Evolutionary conservation across 2,329 filamentous ascomycete species (phyloP), one percentile per base, ranked within the genome.

Genomic region (Pyrenophora teres): DNA sequence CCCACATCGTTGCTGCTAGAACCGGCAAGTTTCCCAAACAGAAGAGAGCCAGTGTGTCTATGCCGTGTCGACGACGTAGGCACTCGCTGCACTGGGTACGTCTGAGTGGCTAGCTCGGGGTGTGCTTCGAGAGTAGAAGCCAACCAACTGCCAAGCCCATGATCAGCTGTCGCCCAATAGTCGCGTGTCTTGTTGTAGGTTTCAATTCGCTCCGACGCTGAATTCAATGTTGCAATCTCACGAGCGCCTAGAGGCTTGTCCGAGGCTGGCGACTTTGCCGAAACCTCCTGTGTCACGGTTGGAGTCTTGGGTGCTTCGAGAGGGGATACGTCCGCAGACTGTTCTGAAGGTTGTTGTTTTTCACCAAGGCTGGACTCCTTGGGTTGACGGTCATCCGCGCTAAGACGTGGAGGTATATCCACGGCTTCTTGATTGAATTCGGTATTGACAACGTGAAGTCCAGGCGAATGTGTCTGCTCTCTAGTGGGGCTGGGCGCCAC

Each of bases 221-320:
- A 84, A 13, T 83, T 80, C 42, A 94, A 80, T 7, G 83, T 84
- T 63, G 91, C 80, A 54, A 97, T 96, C 51, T 96, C 88, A 43
- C 86, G 84, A 74, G 95, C 92, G 1, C 78, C 57, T 82, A 80
- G 32, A 83, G 59, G 67, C 44, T 72, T 72, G 35, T 63, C 65
- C 10, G 62, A 57, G 4, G 57, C 60, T 19, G 67, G 62, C n/a
- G 65, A 70, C 21, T 48, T 66, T 3, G 44, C 25, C 15, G 52
- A 43, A 31, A 57, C 37, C 7, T 65, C 67, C 18, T 63, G 60
- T n/a, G 49, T 27, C 9, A 56, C 31, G 37, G 16, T 40, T 15
- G 64, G 51, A 9, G 57, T 42, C 13, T 40, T 54, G 5, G 60
- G 46, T n/a, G 40, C 50, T 18, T 59, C 55, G n/a, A 30, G 37